Base-by-base conservation (phyloP, 495 filamentous ascomycete genomes). In the Amorphotheca resinae region DNA sequence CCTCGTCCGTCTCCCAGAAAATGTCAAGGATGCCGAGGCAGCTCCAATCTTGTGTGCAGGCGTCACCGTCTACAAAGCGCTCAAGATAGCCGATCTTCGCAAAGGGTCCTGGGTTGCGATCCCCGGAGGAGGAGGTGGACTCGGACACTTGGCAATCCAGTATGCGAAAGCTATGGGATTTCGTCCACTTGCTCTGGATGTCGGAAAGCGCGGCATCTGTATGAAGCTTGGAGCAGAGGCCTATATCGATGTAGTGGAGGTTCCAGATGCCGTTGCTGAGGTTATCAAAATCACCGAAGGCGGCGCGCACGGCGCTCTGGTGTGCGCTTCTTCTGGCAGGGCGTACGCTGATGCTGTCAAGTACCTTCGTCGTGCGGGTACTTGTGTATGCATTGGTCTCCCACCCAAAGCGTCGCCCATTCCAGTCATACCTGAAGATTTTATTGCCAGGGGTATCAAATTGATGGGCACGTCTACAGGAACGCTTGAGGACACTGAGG, bases 161-260 rank as follows among this genome's bases (percentile, higher is more conserved):
- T 64, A 82, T 22, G 79, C 76, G 9, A 59, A 62, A 1, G 79
- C 71, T 2, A 82, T 84, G 72, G 76, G 70, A 0, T 61, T 75
- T 18, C 73, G 80, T 9, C 73, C 82, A 21, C 76, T 85, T 42
- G 80, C 75, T 17, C 70, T 83, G 54, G 80, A 85, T 59, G 62
- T 67, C 43, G 72, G 73, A 26, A 84, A 84, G 53, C 64, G 70
- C 37, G 60, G 67, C 1, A 51, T 79, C 14, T 70, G 75, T 32
- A 61, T 65, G 9, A 64, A 64, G 0, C 70, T 62, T 17, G 80
- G 80, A 1, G 79, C 78, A 1, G 79, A 84, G 55, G 64, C 72
- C 45, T 85, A 82, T 55, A 62, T 85, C 41, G 77, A 80, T 44
- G 5, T 28, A 5, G 25, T 11, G 5, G 11, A 28, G 34, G 67